A percentile compares a stretch with the other conserved stretches of the same genome.
These are phyloP conservation scores for Coprinopsis marcescibilis DNA, from an alignment of 768 basidiomycete genomes.

Conservation along the genomic window DNA sequence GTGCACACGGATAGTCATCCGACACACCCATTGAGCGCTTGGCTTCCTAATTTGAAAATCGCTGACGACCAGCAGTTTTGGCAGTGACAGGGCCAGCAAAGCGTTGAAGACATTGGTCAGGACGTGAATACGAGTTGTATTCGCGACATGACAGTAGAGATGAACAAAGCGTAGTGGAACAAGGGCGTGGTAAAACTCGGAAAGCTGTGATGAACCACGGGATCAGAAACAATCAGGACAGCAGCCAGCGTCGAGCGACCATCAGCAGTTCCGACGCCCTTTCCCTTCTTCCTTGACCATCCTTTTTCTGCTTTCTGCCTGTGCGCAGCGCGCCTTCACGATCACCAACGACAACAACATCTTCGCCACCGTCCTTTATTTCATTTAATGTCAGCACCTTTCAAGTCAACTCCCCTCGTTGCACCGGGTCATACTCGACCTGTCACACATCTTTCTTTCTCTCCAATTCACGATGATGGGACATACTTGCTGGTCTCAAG, in stretches of 20 bases:
- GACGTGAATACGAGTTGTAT: no score
- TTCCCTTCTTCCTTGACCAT: constrained; percentile 10
- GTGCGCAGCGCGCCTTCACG: constrained; percentile 52
- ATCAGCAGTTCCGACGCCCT: constrained; percentile 1
- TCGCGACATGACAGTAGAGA: no score
- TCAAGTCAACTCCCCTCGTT: constrained; percentile 73
- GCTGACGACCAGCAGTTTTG: no score
- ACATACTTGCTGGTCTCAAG: constrained; percentile 89
- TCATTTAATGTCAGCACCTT: constrained; percentile 52
- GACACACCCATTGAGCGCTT: no score
- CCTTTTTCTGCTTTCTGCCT: constrained; percentile 23
- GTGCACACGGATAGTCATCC: no score
- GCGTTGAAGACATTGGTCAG: no score
- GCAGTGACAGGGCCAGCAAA: no score
- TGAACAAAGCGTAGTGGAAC: no score
- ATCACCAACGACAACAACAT: constrained; percentile 32
- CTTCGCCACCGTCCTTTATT: constrained; percentile 20
- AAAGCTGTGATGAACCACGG: constrained; percentile 15
- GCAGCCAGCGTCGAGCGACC: constrained; percentile 7
- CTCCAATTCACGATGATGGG: constrained; percentile 75
- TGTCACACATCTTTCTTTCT: constrained; percentile 93
- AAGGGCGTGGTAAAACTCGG: constrained; percentile 13
- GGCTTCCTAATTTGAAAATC: no score
- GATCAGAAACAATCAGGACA: constrained; percentile 17
- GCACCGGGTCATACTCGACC: constrained; percentile 83